Base-by-base conservation (phyloP, 805 yeast genomes). In the Teunomyces atbi region DNA sequence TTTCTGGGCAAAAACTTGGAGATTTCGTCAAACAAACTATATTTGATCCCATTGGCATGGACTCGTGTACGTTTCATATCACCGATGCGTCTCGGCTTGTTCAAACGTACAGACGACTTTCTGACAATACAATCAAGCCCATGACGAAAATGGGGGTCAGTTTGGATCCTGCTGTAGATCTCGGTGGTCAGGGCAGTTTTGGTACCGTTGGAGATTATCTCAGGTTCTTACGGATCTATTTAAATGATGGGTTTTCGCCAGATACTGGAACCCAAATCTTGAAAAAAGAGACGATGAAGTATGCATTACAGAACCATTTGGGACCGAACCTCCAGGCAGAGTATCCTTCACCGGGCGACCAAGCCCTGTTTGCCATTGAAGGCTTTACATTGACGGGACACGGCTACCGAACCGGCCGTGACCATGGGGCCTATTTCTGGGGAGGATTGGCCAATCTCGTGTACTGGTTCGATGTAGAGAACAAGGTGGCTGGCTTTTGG, bases 171-270 rank as follows among this genome's bases (percentile, higher is more conserved):
- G 45, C 40, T 20, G 42, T 68, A 6, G 75, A 71, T 48, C 64
- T 70, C 69, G 77, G 76, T 6, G 77, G 77, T n/a, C 73, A 65
- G 45, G 77, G 77, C 2, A 60, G 69, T 42, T 66, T 62, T 45
- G 70, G 73, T 1, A 63, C 65, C 2, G 66, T 65, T 1, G 61
- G 55, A 2, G 77, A 71, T 52, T 72, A 64, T 45, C 57, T 72
- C 47, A 68, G 62, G 45, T 69, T 70, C 39, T 53, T 72, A 20
- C 59, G 75, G 6, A 57, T 66, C 7, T 61, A 74, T 51, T 57
- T 75, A 34, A 74, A 74, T 47, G 62, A 64, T 38, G 79, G 79
- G 8, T 48, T 53, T 11, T 66, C 74, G 36, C 72, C 73, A 3
- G 74, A 71, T 47, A 65, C 71, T 19, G 65, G 67, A 1, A 47